Base-by-base conservation (phyloP, 2,329 filamentous ascomycete genomes). In the Aspergillus glaucus region DNA sequence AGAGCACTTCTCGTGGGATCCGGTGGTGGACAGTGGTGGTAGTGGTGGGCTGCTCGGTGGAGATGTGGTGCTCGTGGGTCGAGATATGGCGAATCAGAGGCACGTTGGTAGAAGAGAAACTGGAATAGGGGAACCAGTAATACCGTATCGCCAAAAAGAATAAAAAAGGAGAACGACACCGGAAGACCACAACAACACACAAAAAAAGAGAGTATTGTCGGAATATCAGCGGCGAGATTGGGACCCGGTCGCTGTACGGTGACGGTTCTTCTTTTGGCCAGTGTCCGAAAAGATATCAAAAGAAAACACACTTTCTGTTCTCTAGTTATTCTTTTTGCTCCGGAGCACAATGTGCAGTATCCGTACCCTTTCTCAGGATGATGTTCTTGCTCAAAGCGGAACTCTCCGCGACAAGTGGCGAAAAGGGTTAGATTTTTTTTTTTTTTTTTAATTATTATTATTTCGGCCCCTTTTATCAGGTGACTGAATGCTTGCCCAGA, bases 1-100 rank as follows among this genome's bases (percentile, higher is more conserved):
- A 46, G 17, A 47, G 58, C 56, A 55, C 53, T 55, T 61, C 64
- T 67, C 65, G 65, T 69, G 66, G 64, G 62, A 65, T 67, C 63
- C 65, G 66, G 67, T 62, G 60, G 59, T 61, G 53, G 49, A 53
- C 26, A 30, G 26, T 30, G 26, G 9, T 28, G 26, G 26, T 30
- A 30, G 10, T 30, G 26, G 26, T 30, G 26, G 26, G 26, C 26
- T 30, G 26, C 26, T 30, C 9, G 26, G 26, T 30, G 26, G 26
- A 30, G 26, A 30, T 10, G 62, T 66, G 64, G 64, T 64, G 53
- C 58, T 55, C 52, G 55, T 51, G 37, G 37, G 37, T 37, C 34
- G 34, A 17, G 34, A 37, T 15, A 37, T 37, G n/a, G 34, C 34
- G 34, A 37, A 37, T 37, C n/a, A 37, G 34, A 10, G 14, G n/a